Percentiles rank a stretch among this genome's conserved stretches.
These are phyloP conservation scores for Vitis hybrid DNA, from an alignment of 177 flowering plant species.

Conservation along the genomic window DNA sequence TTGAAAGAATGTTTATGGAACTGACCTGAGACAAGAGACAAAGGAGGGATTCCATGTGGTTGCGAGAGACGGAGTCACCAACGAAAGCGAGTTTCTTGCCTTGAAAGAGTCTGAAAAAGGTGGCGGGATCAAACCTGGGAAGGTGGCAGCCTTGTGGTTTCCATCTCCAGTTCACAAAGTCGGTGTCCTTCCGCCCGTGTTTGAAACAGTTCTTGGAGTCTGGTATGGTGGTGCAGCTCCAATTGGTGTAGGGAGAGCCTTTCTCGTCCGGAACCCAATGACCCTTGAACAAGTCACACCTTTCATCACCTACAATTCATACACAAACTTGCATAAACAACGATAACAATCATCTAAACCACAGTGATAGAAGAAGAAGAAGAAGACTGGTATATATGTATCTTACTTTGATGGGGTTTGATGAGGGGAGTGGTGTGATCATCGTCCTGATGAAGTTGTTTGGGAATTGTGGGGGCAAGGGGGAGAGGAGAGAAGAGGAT, in stretches of 20 bases:
- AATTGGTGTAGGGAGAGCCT: slow-evolving; percentile 30
- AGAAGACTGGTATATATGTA: background rate
- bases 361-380: background rate
- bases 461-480: slow-evolving; percentile 9
- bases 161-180: slow-evolving; percentile 77
- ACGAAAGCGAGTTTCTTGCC: slow-evolving; percentile 65
- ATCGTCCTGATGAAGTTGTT: background rate
- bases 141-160: slow-evolving; percentile 69
- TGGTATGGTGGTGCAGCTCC: slow-evolving; percentile 44
- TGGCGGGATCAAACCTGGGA: slow-evolving; percentile 44
- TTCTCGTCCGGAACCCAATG: slow-evolving; percentile 40
- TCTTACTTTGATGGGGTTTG: slow-evolving; percentile 13
- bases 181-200: slow-evolving; percentile 55
- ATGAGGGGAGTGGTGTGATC: background rate
- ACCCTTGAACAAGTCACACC: slow-evolving; percentile 46
- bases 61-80: slow-evolving; percentile 74
- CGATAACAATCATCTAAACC: background rate
- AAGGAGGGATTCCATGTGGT: slow-evolving; percentile 78
- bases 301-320: slow-evolving; percentile 7
- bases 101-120: slow-evolving; percentile 34
- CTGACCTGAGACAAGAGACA: slow-evolving; percentile 67
- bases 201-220: slow-evolving; percentile 57
- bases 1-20: background rate
- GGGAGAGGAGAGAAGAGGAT: slow-evolving; percentile 31
- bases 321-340: background rate